phyloP scores from a whole-genome alignment of 2,329 filamentous ascomycete genomes.

The Mycogone perniciosa region DNA sequence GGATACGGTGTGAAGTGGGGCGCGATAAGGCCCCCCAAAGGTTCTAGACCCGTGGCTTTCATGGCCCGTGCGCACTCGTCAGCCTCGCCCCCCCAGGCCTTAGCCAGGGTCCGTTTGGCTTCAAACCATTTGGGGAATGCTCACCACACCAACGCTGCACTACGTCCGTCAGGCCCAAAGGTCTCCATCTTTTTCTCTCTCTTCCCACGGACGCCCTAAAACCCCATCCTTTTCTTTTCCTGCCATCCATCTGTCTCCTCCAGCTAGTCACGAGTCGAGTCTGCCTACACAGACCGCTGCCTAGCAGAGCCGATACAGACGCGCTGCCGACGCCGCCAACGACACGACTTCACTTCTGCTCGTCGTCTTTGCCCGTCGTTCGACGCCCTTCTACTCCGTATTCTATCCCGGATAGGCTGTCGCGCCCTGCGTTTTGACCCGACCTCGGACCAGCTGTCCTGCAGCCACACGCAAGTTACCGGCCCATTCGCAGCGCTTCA shows the following conservation, averaged over 20 bases:
- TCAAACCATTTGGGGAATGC: neutral
- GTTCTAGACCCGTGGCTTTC: neutral
- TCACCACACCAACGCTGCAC: neutral
- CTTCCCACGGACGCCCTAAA: neutral
- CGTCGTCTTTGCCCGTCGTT: neutral
- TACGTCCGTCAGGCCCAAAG: neutral
- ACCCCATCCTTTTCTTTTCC: neutral
- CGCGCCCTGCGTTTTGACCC: neutral
- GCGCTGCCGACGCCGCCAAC: neutral
- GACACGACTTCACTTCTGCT: neutral
- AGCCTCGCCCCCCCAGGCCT: conserved; percentile 3
- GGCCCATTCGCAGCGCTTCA: conserved; percentile 4
- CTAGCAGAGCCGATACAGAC: neutral
- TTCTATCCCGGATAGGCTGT: neutral
- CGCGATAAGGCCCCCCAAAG: too few relatives aligned
- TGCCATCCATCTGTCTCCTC: neutral
- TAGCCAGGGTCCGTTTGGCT: neutral
- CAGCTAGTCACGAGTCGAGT: neutral
- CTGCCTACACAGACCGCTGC: neutral
- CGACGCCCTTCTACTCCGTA: neutral
- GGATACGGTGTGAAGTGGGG: too few relatives aligned
- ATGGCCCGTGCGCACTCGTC: conserved; percentile 4
- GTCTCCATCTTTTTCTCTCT: conserved; percentile 2
- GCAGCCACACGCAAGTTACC: conserved; percentile 10
- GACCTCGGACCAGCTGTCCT: conserved; percentile 8